Conservation (phyloP, 768 basidiomycete genomes). For the Phaeolepiota aurea region DNA sequence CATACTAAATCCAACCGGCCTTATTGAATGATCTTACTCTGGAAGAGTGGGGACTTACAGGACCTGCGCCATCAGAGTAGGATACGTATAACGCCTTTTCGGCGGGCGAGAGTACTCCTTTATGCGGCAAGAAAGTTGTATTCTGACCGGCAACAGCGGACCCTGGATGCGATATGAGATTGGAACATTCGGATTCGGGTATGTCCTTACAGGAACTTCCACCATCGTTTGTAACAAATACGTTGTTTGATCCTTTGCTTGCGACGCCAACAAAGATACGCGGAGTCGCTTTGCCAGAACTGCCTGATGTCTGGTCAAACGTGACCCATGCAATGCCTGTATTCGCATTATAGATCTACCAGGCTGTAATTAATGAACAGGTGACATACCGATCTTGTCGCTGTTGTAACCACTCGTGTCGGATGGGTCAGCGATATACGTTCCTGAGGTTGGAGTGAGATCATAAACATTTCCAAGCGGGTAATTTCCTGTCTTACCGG, state of each 20-base stretch:
- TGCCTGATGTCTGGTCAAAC: constrained; percentile 51
- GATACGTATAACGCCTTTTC: constrained; percentile 54
- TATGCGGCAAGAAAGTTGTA: constrained; percentile 52
- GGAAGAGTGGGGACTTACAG: constrained; percentile 20
- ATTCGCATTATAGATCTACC: constrained; percentile 1
- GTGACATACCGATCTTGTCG: constrained; percentile 23
- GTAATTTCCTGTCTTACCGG: constrained; percentile 26
- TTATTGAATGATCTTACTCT: neutral
- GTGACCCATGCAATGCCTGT: constrained; percentile 54
- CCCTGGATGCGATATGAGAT: constrained; percentile 27
- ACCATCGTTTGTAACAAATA: constrained; percentile 49
- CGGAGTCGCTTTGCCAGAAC: constrained; percentile 42
- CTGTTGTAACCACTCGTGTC: constrained; percentile 39
- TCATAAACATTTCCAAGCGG: neutral
- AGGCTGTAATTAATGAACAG: neutral
- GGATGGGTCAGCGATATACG: constrained; percentile 42
- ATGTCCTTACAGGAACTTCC: constrained; percentile 43
- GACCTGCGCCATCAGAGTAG: constrained; percentile 56
- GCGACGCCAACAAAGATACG: constrained; percentile 67
- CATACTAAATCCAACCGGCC: constrained; percentile 26
- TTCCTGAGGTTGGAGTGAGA: constrained; percentile 22
- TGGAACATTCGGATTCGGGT: neutral
- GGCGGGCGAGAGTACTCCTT: constrained; percentile 52
- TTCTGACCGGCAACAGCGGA: constrained; percentile 48
- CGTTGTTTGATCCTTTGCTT: constrained; percentile 41